These are phyloP conservation scores for Fusarium fujikuroi DNA, from an alignment of 2,329 filamentous ascomycete species.

Conservation along the genomic window DNA sequence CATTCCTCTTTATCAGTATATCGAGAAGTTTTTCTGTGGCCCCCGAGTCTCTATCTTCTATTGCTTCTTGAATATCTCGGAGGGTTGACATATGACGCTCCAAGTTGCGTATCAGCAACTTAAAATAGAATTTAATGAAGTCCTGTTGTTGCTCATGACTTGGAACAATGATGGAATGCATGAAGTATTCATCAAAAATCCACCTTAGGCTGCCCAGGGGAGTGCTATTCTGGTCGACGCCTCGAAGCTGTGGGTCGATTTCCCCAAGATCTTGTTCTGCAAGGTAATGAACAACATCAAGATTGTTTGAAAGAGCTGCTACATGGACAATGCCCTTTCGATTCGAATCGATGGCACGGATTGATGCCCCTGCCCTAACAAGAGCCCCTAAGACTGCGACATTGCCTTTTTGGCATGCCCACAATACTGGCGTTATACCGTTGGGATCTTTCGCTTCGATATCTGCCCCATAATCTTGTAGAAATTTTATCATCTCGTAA, in stretches of 20 bases:
- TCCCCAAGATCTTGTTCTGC: not conserved
- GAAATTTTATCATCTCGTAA: not conserved
- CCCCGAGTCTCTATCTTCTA: not conserved
- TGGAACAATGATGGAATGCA: accelerated
- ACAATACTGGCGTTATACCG: accelerated
- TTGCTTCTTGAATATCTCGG: not conserved
- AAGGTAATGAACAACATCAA: not conserved
- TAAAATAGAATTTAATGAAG: constrained; percentile 14
- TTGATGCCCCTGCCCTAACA: not conserved
- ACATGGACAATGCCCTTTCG: accelerated
- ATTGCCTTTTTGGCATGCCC: accelerated
- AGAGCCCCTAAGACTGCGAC: not conserved
- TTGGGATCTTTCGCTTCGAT: accelerated
- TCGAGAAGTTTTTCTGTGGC: not conserved
- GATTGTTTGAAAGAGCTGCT: accelerated
- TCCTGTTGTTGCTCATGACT: not conserved
- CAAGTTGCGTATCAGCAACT: not conserved
- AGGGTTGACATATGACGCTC: not conserved
- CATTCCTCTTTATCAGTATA: not conserved
- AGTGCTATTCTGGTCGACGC: accelerated
- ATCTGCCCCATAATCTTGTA: not conserved
- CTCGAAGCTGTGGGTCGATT: not conserved
- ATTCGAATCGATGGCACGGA: accelerated
- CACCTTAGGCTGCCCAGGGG: not conserved
- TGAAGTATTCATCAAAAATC: not conserved